Conservation (phyloP, 768 basidiomycete genomes). For the Trametopsis cervina region DNA sequence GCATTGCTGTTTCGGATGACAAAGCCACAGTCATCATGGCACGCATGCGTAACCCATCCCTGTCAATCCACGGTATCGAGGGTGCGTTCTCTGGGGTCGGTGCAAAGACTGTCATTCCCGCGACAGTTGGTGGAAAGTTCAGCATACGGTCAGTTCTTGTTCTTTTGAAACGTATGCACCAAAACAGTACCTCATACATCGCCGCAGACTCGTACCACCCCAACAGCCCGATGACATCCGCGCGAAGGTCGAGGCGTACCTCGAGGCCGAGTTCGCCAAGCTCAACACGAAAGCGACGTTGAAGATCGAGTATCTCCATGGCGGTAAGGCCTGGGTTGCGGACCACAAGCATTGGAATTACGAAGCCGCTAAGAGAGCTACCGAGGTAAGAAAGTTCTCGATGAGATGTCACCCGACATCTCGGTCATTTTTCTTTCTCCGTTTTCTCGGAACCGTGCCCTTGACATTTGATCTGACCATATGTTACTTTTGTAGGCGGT, state of each 20-base stretch:
- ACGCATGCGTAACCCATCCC: constrained; percentile 81
- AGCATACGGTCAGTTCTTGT: constrained; percentile 71
- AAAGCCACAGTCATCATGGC: constrained; percentile 83
- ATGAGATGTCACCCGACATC: not conserved
- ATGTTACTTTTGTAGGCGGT: constrained; percentile 30
- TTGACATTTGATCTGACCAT: not conserved
- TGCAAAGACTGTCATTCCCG: constrained; percentile 91
- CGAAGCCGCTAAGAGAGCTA: constrained; percentile 79
- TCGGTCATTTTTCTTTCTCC: not conserved
- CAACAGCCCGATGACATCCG: constrained; percentile 59
- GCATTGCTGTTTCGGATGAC: constrained; percentile 66
- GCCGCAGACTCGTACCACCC: constrained; percentile 72
- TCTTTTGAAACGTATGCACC: too few relatives aligned
- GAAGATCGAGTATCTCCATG: constrained; percentile 62
- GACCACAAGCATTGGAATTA: constrained; percentile 90
- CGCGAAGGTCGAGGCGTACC: constrained; percentile 50
- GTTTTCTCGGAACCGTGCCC: not conserved
- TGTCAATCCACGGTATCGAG: constrained; percentile 92
- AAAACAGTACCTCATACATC: too few relatives aligned
- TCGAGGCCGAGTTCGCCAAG: constrained; percentile 77
- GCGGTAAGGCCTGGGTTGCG: constrained; percentile 88
- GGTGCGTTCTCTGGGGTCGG: constrained; percentile 84
- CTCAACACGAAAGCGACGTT: constrained; percentile 81
- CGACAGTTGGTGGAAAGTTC: constrained; percentile 84
- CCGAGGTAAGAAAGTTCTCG: constrained; percentile 59